Conservation (phyloP, 73 alveolate species). For the Tetrahymena borealis region DNA sequence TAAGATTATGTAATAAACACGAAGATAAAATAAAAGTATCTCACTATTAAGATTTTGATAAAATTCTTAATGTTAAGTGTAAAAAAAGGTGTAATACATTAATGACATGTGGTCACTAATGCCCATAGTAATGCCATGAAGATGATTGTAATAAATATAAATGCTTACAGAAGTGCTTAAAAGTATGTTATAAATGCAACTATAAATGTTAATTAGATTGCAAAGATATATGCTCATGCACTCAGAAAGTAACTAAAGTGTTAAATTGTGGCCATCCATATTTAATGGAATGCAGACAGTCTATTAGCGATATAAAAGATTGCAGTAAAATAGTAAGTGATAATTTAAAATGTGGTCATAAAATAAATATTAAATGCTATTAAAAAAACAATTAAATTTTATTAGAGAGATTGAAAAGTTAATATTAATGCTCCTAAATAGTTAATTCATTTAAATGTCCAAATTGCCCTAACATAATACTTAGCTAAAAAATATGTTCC, state of each 20-base stretch:
- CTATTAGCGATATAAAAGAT: too few relatives aligned
- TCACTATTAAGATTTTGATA: not conserved
- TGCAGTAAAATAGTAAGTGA: too few relatives aligned
- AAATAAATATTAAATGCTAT: not conserved
- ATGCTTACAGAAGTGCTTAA: conserved; percentile 2
- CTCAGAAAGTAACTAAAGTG: not conserved
- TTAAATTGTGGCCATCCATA: conserved; percentile 49
- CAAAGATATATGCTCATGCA: not conserved
- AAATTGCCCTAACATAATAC: too few relatives aligned
- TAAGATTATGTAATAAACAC: conserved; percentile 12
- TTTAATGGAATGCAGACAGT: too few relatives aligned
- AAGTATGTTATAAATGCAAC: not conserved
- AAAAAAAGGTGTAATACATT: conserved; percentile 6
- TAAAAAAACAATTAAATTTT: too few relatives aligned
- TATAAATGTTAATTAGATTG: not conserved
- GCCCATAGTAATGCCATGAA: conserved; percentile 22
- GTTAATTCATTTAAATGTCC: too few relatives aligned
- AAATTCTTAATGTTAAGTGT: not conserved
- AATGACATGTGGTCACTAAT: conserved; percentile 15
- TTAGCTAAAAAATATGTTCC: not conserved
- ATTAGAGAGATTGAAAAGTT: too few relatives aligned
- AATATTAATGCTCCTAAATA: too few relatives aligned
- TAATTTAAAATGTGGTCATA: not conserved
- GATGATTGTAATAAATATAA: conserved; percentile 11
- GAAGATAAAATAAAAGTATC: not conserved